These are phyloP conservation scores for Aureobasidium leucospermi DNA, from an alignment of 2,329 filamentous ascomycete genomes.

Conservation along the genomic window DNA sequence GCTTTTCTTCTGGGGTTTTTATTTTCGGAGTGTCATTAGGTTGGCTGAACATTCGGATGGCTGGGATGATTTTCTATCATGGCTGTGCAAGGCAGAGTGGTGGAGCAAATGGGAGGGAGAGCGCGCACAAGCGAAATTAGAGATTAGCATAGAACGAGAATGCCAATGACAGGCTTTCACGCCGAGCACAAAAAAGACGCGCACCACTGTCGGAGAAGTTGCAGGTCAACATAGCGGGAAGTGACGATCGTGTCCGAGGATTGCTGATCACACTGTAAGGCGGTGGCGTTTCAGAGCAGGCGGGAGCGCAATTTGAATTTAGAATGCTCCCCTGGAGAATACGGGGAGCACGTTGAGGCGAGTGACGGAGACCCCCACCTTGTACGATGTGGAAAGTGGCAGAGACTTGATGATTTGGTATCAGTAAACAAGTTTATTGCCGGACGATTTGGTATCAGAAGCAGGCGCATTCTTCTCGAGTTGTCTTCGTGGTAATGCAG, in stretches of 20 bases:
- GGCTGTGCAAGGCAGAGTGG: not conserved
- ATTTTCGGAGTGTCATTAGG: not conserved
- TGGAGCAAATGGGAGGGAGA: not conserved
- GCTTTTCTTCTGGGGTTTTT: not conserved
- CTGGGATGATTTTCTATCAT: conserved; percentile 6
- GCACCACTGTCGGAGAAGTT: conserved; percentile 2
- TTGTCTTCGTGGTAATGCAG: not conserved
- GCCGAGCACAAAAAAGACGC: conserved; percentile 3
- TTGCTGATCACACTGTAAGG: conserved; percentile 10
- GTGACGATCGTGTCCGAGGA: conserved; percentile 4
- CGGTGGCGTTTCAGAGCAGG: conserved; percentile 9
- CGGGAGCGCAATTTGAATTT: not conserved
- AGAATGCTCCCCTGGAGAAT: not conserved
- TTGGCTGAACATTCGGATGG: not conserved
- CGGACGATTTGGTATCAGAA: not conserved
- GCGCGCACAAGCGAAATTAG: conserved; percentile 4
- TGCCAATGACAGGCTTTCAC: conserved; percentile 4
- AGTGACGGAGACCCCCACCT: not conserved
- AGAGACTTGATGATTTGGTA: too few species aligned
- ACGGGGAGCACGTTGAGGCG: not conserved
- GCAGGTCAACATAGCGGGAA: conserved; percentile 9
- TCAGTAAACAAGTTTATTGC: not conserved
- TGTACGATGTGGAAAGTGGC: not conserved
- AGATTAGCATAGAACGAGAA: conserved; percentile 10
- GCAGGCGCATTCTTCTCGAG: not conserved